These are phyloP conservation scores for Ogataea chonburiensis DNA, from an alignment of 805 yeast species.

Conservation along the genomic window DNA sequence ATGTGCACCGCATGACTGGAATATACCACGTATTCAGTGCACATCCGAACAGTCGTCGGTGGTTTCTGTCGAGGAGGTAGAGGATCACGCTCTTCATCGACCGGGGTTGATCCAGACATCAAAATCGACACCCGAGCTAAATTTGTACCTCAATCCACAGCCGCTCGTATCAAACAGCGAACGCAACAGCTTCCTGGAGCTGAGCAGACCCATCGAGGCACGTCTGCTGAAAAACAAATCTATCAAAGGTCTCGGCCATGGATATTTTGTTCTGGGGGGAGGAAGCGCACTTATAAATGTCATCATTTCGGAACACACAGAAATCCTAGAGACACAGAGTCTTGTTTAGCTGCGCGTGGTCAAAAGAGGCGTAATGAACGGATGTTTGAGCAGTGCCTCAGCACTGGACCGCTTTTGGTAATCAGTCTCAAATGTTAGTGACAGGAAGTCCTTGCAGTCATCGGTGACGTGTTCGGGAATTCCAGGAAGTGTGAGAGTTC, in stretches of 20 bases:
- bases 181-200: conserved; percentile 19
- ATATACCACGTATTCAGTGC: neutral
- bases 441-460: conserved; percentile 66
- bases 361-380: conserved; percentile 53
- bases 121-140: conserved; percentile 21
- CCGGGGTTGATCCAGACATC: conserved; percentile 19
- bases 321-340: conserved; percentile 2
- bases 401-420: conserved; percentile 75
- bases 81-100: conserved; percentile 2
- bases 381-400: conserved; percentile 59
- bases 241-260: conserved; percentile 18
- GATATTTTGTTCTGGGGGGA: conserved; percentile 26
- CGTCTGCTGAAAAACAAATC: conserved; percentile 6
- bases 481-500: conserved; percentile 78
- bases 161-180: conserved; percentile 2
- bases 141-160: neutral
- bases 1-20: conserved; percentile 1
- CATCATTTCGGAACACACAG: conserved; percentile 13
- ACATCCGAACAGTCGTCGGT: conserved; percentile 11
- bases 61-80: conserved; percentile 12
- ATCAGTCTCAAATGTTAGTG: conserved; percentile 70
- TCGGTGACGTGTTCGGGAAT: conserved; percentile 72
- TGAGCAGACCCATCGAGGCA: conserved; percentile 12
- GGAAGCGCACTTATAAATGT: conserved; percentile 21
- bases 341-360: conserved; percentile 35